Conservation (phyloP, 768 basidiomycete genomes). For the Podaxis rugospora region DNA sequence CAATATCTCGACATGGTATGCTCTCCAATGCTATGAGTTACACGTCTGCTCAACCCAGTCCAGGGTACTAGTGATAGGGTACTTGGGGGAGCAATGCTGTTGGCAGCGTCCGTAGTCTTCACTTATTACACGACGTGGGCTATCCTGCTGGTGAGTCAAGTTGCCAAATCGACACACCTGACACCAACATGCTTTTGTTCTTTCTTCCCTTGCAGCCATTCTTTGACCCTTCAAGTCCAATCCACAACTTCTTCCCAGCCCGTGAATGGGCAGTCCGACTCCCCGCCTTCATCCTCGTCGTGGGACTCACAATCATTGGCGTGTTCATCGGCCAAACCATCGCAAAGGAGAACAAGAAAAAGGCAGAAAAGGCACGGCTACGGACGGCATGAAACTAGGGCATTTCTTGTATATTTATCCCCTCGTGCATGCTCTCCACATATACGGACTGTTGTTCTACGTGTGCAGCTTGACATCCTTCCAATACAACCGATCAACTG, state of each 20-base stretch:
- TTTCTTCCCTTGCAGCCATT: conserved; percentile 54
- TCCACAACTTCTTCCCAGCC: conserved; percentile 78
- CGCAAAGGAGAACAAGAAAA: conserved; percentile 68
- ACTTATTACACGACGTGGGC: conserved; percentile 93
- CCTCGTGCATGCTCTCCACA: conserved; percentile 9
- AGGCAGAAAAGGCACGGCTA: conserved; percentile 55
- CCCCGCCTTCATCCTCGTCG: conserved; percentile 76
- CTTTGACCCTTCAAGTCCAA: conserved; percentile 66
- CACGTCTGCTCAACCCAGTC: not conserved
- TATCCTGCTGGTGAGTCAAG: conserved; percentile 65
- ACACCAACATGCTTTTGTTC: conserved; percentile 9
- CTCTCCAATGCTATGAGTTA: not conserved
- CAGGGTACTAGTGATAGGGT: conserved; percentile 80
- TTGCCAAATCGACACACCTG: not conserved
- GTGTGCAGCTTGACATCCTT: conserved; percentile 3
- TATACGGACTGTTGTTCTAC: conserved; percentile 5
- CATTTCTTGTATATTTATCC: conserved; percentile 4
- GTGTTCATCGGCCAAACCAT: conserved; percentile 76
- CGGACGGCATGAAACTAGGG: conserved; percentile 47
- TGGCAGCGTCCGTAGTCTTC: conserved; percentile 72
- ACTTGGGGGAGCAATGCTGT: conserved; percentile 76
- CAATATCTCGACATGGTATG: conserved; percentile 6
- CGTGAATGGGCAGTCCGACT: conserved; percentile 91
- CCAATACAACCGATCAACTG: conserved; percentile 1
- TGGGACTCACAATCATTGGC: conserved; percentile 79